Conservation (phyloP, 805 yeast genomes). For the Lachancea dasiensis region DNA sequence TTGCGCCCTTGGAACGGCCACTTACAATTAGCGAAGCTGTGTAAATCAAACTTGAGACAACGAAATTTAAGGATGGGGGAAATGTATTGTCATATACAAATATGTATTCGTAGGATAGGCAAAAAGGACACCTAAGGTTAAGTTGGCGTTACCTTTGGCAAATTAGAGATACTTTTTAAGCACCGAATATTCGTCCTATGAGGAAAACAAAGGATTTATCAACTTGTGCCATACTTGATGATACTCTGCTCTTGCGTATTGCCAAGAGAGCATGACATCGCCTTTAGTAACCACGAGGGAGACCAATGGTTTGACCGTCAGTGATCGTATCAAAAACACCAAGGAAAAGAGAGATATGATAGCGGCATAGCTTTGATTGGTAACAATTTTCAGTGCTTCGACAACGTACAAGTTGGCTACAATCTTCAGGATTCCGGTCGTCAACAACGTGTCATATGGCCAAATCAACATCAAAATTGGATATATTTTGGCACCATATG, state of each 20-base stretch:
- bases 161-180: too few species aligned
- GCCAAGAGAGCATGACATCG: constrained; percentile 3
- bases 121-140: too few species aligned
- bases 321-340: constrained; percentile 17
- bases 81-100: too few species aligned
- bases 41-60: too few species aligned
- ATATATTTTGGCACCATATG: constrained; percentile 74
- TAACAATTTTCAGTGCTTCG: constrained; percentile 53
- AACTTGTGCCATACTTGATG: background rate
- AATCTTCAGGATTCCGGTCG: constrained; percentile 51
- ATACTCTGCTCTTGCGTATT: constrained; percentile 6
- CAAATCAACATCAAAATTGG: constrained; percentile 93
- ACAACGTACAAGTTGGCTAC: constrained; percentile 57
- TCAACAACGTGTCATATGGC: constrained; percentile 85
- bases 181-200: too few species aligned
- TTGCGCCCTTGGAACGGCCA: constrained; percentile 75
- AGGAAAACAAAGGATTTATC: too few species aligned
- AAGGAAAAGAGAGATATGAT: constrained; percentile 17
- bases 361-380: constrained; percentile 26
- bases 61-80: too few species aligned
- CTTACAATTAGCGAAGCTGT: too few species aligned
- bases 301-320: constrained; percentile 20
- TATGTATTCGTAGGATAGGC: too few species aligned
- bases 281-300: constrained; percentile 18
- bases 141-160: too few species aligned